Conservation (phyloP, 2,329 filamentous ascomycete genomes). For the Neonectria faginata region DNA sequence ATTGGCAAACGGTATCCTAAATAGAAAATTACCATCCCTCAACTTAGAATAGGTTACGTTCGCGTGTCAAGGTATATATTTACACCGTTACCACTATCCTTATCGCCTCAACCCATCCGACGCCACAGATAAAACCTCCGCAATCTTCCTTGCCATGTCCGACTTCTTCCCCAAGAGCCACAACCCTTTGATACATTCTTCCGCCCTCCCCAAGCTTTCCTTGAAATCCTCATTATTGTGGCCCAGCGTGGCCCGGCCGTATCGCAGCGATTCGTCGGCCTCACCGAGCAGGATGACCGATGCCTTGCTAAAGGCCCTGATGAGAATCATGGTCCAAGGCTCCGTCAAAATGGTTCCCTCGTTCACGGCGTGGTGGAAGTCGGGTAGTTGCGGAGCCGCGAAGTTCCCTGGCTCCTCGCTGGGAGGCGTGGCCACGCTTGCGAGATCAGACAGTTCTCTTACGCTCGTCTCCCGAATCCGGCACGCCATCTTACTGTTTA, state of each 20-base stretch:
- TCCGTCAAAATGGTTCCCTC: constrained; percentile 68
- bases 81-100: not conserved
- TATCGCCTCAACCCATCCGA: constrained; percentile 19
- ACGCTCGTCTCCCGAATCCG: constrained; percentile 58
- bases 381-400: constrained; percentile 45
- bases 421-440: constrained; percentile 56
- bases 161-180: constrained; percentile 67
- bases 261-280: constrained; percentile 38
- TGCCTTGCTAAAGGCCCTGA: constrained; percentile 64
- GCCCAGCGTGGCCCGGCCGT: constrained; percentile 34
- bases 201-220: constrained; percentile 53
- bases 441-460: constrained; percentile 60
- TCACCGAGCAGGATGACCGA: constrained; percentile 52
- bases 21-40: not conserved
- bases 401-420: constrained; percentile 24
- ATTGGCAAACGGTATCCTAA: not conserved
- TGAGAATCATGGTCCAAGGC: constrained; percentile 69
- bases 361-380: constrained; percentile 65
- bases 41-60: not conserved
- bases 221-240: constrained; percentile 37
- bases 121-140: constrained; percentile 35
- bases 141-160: constrained; percentile 54
- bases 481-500: constrained; percentile 48
- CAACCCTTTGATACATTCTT: constrained; percentile 63
- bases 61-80: too few relatives aligned